Percentiles rank a stretch among this genome's conserved stretches.
Evolutionary conservation across 2,329 filamentous ascomycete species (phyloP).

Genomic region (Botryosphaeria dothidea): DNA sequence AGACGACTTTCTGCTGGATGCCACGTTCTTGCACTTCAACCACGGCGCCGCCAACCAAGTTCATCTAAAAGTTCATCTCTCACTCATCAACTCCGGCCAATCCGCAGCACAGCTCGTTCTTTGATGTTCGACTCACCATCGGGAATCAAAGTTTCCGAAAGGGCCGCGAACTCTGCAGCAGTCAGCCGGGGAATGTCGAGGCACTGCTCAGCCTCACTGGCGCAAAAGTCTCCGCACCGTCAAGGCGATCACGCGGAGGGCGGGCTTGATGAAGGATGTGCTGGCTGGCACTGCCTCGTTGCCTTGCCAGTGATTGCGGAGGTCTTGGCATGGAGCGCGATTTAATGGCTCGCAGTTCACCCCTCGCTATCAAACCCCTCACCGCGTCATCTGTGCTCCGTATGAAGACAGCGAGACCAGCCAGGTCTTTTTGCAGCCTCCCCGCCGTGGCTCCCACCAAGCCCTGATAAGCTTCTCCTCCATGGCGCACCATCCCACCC

Average conservation of each 20-base stretch:
- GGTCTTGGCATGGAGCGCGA: not conserved
- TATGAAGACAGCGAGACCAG: too few species aligned
- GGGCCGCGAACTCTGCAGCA: too few species aligned
- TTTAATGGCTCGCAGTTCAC: not conserved
- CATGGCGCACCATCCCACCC: not conserved
- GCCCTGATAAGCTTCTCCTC: not conserved
- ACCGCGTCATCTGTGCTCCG: not conserved
- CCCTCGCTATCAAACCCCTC: not conserved
- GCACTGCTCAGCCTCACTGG: not conserved
- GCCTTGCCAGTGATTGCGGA: not conserved
- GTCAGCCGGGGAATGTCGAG: not conserved
- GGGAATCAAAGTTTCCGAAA: too few species aligned
- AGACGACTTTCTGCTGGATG: too few species aligned
- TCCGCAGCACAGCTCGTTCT: too few species aligned
- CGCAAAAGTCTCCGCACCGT: not conserved
- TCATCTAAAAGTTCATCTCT: too few species aligned
- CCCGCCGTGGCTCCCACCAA: not conserved
- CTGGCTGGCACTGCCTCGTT: not conserved
- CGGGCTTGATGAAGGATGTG: not conserved
- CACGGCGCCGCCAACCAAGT: too few species aligned
- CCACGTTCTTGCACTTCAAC: too few species aligned
- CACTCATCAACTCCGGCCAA: too few species aligned
- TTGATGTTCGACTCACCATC: too few species aligned
- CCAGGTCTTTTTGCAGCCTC: not conserved
- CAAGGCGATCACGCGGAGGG: not conserved